Conservation (phyloP, 768 basidiomycete genomes). For the Suillus luteus region DNA sequence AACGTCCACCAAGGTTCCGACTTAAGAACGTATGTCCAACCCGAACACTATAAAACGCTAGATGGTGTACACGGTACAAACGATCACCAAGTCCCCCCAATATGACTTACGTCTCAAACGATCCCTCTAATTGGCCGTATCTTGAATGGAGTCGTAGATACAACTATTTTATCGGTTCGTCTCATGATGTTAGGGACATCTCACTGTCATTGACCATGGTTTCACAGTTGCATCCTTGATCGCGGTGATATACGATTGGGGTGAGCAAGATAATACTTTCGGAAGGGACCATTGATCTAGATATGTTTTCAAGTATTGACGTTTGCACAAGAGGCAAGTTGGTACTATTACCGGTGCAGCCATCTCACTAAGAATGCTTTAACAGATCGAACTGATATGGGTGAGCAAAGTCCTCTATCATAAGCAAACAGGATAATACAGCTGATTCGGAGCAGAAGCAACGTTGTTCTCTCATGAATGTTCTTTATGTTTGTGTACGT, state of each 20-base stretch:
- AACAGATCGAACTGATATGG: not conserved
- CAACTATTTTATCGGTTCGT: constrained; percentile 1
- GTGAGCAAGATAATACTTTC: not conserved
- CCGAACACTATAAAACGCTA: not conserved
- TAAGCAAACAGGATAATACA: not conserved
- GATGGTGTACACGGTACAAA: not conserved
- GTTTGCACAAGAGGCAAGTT: not conserved
- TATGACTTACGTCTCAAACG: not conserved
- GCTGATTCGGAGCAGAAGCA: not conserved
- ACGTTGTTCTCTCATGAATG: not conserved
- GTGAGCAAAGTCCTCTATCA: not conserved
- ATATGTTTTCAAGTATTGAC: not conserved
- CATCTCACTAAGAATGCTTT: not conserved
- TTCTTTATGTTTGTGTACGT: not conserved
- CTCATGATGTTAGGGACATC: not conserved
- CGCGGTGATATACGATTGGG: not conserved
- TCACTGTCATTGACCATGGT: not conserved
- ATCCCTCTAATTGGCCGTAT: not conserved
- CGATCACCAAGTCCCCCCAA: not conserved
- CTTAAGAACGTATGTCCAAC: not conserved
- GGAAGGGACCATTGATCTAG: not conserved
- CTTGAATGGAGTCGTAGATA: not conserved
- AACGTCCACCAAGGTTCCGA: not conserved
- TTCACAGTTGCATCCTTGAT: not conserved
- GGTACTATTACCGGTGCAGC: not conserved